Percentiles rank a stretch among this genome's conserved stretches.
These are phyloP conservation scores for Syzygium aqueum DNA, from an alignment of 345 rosid species.

Conservation along the genomic window DNA sequence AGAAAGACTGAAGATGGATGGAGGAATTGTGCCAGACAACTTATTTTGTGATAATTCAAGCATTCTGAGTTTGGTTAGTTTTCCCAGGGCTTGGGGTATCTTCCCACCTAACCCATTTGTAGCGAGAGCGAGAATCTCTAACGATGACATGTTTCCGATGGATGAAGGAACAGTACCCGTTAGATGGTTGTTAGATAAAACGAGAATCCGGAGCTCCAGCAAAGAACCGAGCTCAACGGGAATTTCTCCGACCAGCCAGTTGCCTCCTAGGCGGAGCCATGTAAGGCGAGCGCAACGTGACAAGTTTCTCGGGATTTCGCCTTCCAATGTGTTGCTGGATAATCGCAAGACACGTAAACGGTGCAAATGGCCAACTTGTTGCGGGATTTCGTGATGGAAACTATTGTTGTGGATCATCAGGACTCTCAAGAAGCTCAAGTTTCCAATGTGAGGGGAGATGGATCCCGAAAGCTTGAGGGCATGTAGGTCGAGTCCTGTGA, in stretches of 20 bases:
- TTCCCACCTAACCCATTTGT: background rate
- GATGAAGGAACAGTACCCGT: conserved; percentile 12
- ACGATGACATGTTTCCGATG: conserved; percentile 15
- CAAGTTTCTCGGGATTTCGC: conserved; percentile 6
- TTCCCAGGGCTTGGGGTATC: conserved; percentile 11
- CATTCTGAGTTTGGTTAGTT: background rate
- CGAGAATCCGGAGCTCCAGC: background rate
- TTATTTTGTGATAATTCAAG: background rate
- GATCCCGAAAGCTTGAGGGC: background rate
- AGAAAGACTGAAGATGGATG: conserved; percentile 20
- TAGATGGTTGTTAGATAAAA: background rate
- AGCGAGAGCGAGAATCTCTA: background rate
- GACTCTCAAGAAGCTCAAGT: background rate
- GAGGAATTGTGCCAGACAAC: conserved; percentile 12
- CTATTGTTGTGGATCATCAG: background rate
- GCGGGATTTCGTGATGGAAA: background rate
- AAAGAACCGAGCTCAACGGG: conserved; percentile 3
- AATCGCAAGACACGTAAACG: rapidly evolving
- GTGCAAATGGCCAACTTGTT: conserved; percentile 4
- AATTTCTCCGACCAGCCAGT: conserved; percentile 6
- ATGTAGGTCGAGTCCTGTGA: background rate
- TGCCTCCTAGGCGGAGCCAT: rapidly evolving
- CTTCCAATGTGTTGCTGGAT: background rate
- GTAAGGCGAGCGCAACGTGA: conserved; percentile 7
- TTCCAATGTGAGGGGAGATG: background rate